phyloP scores from a whole-genome alignment of 768 basidiomycete genomes.

The Trametes elegans region DNA sequence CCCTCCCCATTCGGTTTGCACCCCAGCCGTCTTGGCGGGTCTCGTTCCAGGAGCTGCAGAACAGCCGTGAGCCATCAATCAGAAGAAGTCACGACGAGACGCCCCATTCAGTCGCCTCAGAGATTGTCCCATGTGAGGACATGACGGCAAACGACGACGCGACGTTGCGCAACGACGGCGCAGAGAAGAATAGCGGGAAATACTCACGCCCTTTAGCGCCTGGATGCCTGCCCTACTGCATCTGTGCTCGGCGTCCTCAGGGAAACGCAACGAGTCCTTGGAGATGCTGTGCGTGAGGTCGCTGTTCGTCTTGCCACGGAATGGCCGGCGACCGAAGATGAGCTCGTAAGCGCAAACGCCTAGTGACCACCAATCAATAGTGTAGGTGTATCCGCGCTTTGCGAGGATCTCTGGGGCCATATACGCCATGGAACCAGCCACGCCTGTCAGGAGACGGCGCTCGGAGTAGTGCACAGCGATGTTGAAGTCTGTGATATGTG shows the following conservation, averaged over 20 bases:
- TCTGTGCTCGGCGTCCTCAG: conserved; percentile 81
- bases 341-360: conserved; percentile 93
- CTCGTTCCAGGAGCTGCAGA: conserved; percentile 80
- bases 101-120: neutral
- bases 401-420: conserved; percentile 94
- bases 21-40: conserved; percentile 75
- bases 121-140: too few species aligned
- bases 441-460: conserved; percentile 77
- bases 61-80: conserved; percentile 14
- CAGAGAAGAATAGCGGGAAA: conserved; percentile 3
- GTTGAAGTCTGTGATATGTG: conserved; percentile 97
- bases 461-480: conserved; percentile 97
- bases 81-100: neutral
- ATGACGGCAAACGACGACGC: too few species aligned
- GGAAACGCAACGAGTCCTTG: conserved; percentile 84
- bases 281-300: conserved; percentile 92
- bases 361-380: conserved; percentile 97
- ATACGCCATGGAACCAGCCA: conserved; percentile 98
- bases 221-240: conserved; percentile 77
- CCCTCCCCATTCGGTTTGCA: conserved; percentile 81
- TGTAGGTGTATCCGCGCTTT: conserved; percentile 92
- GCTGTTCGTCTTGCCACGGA: conserved; percentile 90
- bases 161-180: too few species aligned
- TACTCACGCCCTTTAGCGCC: conserved; percentile 74
- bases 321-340: conserved; percentile 87